Conservation (phyloP, 805 yeast species). For the Komagataella pseudopastoris region DNA sequence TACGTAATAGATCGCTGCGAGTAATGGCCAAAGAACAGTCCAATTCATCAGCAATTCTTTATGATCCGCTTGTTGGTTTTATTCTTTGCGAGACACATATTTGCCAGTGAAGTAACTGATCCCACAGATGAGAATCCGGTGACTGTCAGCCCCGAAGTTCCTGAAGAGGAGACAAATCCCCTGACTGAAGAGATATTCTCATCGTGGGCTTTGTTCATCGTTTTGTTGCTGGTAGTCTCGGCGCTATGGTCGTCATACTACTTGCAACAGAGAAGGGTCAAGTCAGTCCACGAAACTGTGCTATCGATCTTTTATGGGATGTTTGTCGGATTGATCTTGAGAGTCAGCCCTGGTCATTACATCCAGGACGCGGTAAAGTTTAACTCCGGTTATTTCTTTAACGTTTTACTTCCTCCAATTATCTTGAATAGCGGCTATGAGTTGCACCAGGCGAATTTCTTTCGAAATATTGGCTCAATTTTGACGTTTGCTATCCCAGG, state of each 20-base stretch:
- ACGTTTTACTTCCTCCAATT: conserved; percentile 88
- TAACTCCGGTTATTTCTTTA: conserved; percentile 89
- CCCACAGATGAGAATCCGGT: background rate
- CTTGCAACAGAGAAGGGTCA: conserved; percentile 79
- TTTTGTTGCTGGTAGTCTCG: conserved; percentile 64
- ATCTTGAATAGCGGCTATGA: conserved; percentile 95
- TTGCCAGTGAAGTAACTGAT: background rate
- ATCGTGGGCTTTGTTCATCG: conserved; percentile 92
- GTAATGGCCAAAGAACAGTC: background rate
- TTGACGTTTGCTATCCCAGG: conserved; percentile 95
- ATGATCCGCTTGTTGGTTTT: background rate
- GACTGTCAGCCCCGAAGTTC: background rate
- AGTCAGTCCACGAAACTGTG: conserved; percentile 96
- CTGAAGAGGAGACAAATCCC: conserved; percentile 45
- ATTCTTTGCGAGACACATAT: background rate
- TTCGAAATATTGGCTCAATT: conserved; percentile 82
- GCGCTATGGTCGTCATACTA: conserved; percentile 95
- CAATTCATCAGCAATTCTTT: background rate
- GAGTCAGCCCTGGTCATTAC: conserved; percentile 91
- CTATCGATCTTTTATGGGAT: conserved; percentile 92
- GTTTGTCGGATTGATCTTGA: conserved; percentile 84
- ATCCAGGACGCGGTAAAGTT: conserved; percentile 95
- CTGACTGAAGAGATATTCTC: conserved; percentile 90
- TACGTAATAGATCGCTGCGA: background rate
- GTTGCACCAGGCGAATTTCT: conserved; percentile 89